phyloP scores from a whole-genome alignment of 2,329 filamentous ascomycete genomes.

The Talaromyces funiculosus region DNA sequence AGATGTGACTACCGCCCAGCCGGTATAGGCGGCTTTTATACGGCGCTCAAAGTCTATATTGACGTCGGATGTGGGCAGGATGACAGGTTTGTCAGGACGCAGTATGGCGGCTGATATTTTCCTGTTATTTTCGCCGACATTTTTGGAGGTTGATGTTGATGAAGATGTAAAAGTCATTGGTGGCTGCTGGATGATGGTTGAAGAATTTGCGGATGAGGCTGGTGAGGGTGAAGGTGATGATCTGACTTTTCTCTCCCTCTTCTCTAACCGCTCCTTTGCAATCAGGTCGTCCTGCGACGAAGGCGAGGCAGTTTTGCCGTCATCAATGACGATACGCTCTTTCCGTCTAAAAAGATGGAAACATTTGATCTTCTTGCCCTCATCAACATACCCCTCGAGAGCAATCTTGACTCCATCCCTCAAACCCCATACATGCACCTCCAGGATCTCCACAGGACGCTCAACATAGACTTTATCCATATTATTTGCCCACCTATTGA shows the following conservation, averaged over 20 bases:
- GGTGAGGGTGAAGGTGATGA: slow-evolving; percentile 16
- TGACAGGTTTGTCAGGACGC: slow-evolving; percentile 61
- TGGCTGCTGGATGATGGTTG: slow-evolving; percentile 9
- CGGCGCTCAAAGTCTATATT: slow-evolving; percentile 86
- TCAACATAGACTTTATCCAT: slow-evolving; percentile 74
- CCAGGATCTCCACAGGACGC: slow-evolving; percentile 73
- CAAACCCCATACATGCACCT: slow-evolving; percentile 86
- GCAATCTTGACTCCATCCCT: slow-evolving; percentile 81
- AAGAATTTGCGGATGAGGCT: slow-evolving; percentile 8
- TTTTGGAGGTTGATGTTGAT: slow-evolving; percentile 34
- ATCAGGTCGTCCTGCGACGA: slow-evolving; percentile 43
- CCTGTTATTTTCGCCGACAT: slow-evolving; percentile 40
- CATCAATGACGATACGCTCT: slow-evolving; percentile 56
- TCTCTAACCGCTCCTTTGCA: slow-evolving; percentile 35
- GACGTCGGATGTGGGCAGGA: slow-evolving; percentile 74
- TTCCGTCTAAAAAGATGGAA: slow-evolving; percentile 71
- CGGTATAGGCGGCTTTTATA: slow-evolving; percentile 69
- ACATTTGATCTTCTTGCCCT: slow-evolving; percentile 76
- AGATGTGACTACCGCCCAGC: slow-evolving; percentile 83
- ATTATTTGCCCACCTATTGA: slow-evolving; percentile 74
- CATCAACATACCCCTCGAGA: slow-evolving; percentile 79
- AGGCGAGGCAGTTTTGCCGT: slow-evolving; percentile 41
- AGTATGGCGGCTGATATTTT: slow-evolving; percentile 73
- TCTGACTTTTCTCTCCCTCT: not conserved
- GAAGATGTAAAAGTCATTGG: slow-evolving; percentile 15